Conservation (phyloP, 2,329 filamentous ascomycete species). For the Microascus cirrosus region DNA sequence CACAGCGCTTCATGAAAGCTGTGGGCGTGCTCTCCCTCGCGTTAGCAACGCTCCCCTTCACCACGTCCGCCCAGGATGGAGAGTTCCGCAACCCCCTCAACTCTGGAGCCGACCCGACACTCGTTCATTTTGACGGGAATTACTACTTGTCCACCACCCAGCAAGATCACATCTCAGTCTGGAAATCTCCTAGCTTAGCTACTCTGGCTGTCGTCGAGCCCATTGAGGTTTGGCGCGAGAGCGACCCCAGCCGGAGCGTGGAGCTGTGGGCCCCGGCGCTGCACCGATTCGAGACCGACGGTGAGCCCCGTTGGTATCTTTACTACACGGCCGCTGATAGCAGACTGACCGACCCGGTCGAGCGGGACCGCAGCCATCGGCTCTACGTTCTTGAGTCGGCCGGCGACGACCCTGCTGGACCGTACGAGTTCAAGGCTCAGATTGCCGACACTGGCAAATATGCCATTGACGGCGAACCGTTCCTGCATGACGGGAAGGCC, state of each 20-base stretch:
- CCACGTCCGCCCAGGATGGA: not conserved
- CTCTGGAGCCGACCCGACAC: not conserved
- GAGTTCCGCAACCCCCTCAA: conserved; percentile 2
- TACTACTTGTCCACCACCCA: not conserved
- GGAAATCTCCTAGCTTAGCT: not conserved
- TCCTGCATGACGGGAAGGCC: not conserved
- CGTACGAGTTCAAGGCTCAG: conserved; percentile 1
- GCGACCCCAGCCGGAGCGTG: not conserved
- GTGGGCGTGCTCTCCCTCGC: not conserved
- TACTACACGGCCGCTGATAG: conserved; percentile 3
- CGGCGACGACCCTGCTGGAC: not conserved
- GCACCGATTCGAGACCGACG: not conserved
- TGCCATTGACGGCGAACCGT: conserved; percentile 1
- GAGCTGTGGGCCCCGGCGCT: conserved; percentile 1
- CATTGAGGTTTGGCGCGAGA: not conserved
- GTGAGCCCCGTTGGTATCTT: not conserved
- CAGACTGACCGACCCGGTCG: not conserved
- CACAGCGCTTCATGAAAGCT: not conserved
- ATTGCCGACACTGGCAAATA: not conserved
- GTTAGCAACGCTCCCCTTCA: not conserved
- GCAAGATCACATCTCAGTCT: not conserved
- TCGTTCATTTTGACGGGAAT: not conserved
- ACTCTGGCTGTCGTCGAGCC: not conserved
- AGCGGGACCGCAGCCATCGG: not conserved
- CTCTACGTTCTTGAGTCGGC: not conserved